These are phyloP conservation scores for Chytriomyces sp. DNA, from an alignment of 192 early-diverging fungal genomes.

Conservation along the genomic window DNA sequence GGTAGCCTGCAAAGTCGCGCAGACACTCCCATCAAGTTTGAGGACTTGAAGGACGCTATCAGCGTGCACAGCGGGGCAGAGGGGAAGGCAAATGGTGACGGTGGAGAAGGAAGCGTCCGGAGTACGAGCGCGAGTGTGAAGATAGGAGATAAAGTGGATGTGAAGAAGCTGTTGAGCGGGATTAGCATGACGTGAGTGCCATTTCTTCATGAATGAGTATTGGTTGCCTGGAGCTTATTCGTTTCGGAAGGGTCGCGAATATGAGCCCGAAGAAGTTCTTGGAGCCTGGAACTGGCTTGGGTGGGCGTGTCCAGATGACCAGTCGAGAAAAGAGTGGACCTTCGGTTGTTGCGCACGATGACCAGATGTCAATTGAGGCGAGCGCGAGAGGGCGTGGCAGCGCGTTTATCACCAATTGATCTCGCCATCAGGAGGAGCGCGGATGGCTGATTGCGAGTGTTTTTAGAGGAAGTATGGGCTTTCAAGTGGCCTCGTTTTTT, in stretches of 20 bases:
- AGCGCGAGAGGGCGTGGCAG: too few relatives aligned
- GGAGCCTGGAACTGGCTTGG: neutral
- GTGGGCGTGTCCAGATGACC: neutral
- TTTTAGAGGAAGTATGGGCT: too few relatives aligned
- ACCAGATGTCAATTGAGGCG: too few relatives aligned
- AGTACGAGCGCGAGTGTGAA: neutral
- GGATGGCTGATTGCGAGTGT: too few relatives aligned
- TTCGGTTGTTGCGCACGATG: neutral
- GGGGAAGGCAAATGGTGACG: neutral
- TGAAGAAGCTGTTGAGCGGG: conserved; percentile 19
- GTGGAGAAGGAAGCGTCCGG: neutral
- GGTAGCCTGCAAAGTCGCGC: neutral
- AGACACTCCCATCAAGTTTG: conserved; percentile 16
- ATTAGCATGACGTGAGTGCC: conserved; percentile 9
- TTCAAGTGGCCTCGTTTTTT: too few relatives aligned
- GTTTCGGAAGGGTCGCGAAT: too few relatives aligned
- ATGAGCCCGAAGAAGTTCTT: neutral
- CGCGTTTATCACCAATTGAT: too few relatives aligned
- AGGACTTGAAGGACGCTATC: conserved; percentile 24
- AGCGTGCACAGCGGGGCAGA: conserved; percentile 6
- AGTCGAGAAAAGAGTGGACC: neutral
- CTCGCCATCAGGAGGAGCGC: too few relatives aligned
- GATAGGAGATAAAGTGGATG: conserved; percentile 5
- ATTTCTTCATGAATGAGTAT: too few relatives aligned
- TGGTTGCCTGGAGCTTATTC: too few relatives aligned